Conservation (phyloP, 108 stramenopile species). For the Aureococcus anophagefferens region DNA sequence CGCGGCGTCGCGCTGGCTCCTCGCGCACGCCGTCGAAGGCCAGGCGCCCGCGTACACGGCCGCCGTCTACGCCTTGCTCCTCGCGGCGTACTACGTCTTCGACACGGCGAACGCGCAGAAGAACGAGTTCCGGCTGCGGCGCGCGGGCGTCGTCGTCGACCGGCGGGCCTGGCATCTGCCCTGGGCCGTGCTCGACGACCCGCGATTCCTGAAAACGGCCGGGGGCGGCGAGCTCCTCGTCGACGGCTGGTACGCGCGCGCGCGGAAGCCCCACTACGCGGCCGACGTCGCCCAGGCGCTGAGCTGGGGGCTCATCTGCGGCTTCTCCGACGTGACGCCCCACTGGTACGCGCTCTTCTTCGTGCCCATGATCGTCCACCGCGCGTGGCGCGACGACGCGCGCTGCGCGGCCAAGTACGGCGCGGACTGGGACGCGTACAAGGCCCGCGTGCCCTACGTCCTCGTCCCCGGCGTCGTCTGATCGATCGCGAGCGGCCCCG, state of each 20-base stretch:
- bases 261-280: slow-evolving; percentile 47
- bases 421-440: slow-evolving; percentile 44
- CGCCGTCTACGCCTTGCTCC: slow-evolving; percentile 24
- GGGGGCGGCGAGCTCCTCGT: slow-evolving; percentile 43
- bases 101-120: slow-evolving; percentile 55
- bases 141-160: slow-evolving; percentile 34
- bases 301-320: slow-evolving; percentile 43
- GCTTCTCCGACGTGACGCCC: slow-evolving; percentile 38
- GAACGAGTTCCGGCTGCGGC: slow-evolving; percentile 45
- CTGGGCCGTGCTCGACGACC: slow-evolving; percentile 41
- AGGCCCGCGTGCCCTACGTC: slow-evolving; percentile 43
- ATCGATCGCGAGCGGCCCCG: no score
- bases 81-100: slow-evolving; percentile 48
- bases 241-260: slow-evolving; percentile 45
- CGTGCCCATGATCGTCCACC: slow-evolving; percentile 40
- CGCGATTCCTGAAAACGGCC: slow-evolving; percentile 38
- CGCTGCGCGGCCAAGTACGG: slow-evolving; percentile 48
- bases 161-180: slow-evolving; percentile 48
- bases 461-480: slow-evolving; percentile 44
- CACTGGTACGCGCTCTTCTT: slow-evolving; percentile 50
- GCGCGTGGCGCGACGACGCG: slow-evolving; percentile 40
- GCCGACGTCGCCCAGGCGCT: slow-evolving; percentile 50
- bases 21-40: slow-evolving; percentile 4
- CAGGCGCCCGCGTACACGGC: slow-evolving; percentile 17
- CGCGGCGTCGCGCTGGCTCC: slow-evolving; percentile 34